Base-by-base conservation (phyloP, 83 land plant species). In the Larix sibirica region DNA sequence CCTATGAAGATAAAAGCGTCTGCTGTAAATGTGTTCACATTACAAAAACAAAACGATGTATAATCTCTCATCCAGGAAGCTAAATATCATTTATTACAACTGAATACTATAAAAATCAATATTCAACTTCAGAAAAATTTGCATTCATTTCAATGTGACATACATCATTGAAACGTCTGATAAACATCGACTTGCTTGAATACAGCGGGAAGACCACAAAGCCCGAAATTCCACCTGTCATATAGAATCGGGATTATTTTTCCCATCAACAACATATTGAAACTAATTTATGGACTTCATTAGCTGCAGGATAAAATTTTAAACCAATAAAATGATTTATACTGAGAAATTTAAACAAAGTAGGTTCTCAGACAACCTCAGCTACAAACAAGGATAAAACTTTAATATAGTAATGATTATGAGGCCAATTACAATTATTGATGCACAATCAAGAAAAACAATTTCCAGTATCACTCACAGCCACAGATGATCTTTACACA, bases 151-250 rank as follows among this genome's bases (percentile, higher is more conserved):
- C 61, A 36, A 47, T 16, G 63, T 78, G 33, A 88, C 93, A 64
- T 80, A 92, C 94, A 87, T 85, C 54, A 83, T 71, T 68, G 94
- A 90, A 77, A 92, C 90, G 31, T 92, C 92, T 70, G 92, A 82
- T 36, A 92, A 77, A 80, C 83, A 40, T 8, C 83, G 86, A 80
- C 94, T 92, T 58, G 86, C 62, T 14, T 85, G 89, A 38, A 86
- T 74, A 76, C 92, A 88, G 24, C 64, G 24, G 14, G 90, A 77
- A 28, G 89, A 86, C 44, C 79, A 86, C 28, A 79, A 73, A 58
- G 86, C 78, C 31, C 85, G 87, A 83, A 92, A 92, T 74, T 90
- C 92, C 16, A 92, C 92, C 94, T 92, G 86, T 56, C 79, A 87
- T 61, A 83, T 65, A 26, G 21, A 59, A 31, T 63, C 58, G 1